Evolutionary conservation across 208 protist genomes (phyloP), one percentile per base, ranked within the genome.

Genomic region (Trypanosoma boissoni): DNA sequence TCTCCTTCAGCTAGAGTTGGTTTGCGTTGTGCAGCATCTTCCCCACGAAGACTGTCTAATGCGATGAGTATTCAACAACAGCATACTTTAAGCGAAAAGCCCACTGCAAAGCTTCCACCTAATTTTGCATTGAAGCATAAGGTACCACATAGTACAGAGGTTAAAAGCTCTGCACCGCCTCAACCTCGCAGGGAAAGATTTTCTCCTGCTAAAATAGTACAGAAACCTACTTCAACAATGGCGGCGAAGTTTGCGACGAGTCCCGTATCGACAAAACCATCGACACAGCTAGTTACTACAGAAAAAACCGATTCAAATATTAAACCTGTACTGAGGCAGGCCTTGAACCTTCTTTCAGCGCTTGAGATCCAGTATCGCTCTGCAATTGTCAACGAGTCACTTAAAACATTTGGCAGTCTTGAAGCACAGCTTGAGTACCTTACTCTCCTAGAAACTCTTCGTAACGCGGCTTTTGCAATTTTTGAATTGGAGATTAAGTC

Each of bases 381-480:
- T 12, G 32, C 55, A 9, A 54, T 85, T 41, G 29, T 39, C 32
- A 76, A 69, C 31, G 69, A 78, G 20, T 68, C 77, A 23, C 56
- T 50, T 6, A 36, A 57, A 46, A 45, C 26, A 1, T 81, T 84
- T 37, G 58, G 68, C 28, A 43, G 50, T 2, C 64, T 91, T 10
- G 27, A 77, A 23, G 39, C 53, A 2, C 23, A 52, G 27, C 69
- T 83, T 52, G 57, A 61, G 31, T 61, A 73, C 21, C 53, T 64
- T 32, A 42, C 72, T 39, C 71, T 73, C 28, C 55, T 79, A 39
- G 76, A 83, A 37, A 21, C 23, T 10, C 61, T 83, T 50, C 71
- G 74, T 37, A 41, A 66, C 23, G 74, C 83, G 14, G 74, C 71
- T 1, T 77, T 86, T 55, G 61, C 82, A 39, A 52, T 87, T 44